Base-by-base conservation (phyloP, 2,329 filamentous ascomycete species). In the Didymella pomorum region DNA sequence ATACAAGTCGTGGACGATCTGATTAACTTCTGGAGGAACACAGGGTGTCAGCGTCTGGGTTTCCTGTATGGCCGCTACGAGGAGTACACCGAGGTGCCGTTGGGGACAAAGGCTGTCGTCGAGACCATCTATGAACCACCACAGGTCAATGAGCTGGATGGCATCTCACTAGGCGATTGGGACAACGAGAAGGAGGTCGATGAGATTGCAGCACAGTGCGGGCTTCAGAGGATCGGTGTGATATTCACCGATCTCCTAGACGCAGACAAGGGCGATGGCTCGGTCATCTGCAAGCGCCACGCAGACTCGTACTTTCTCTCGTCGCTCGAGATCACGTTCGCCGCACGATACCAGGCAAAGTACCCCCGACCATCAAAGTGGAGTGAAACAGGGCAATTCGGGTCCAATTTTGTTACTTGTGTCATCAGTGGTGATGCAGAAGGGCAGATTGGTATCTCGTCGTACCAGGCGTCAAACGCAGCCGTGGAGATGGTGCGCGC, bases 111-210 rank as follows among this genome's bases (percentile, higher is more conserved):
- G 79, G 94, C 94, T 16, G 87, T 99, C 1, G 93, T 99, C 0
- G 93, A 99, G 79, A 94, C 93, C 39, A 97, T 99, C 64, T 99
- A 97, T 70, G 95, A 99, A 74, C 92, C 93, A 4, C 95, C 95
- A 2, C 95, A 99, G 74, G 81, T 94, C 33, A 89, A 93, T 67
- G 95, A 99, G 77, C 73, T 89, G 14, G 95, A 99, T 71, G 95
- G 95, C 1, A 86, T 98, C 45, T 93, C 93, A 0, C 80, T 97
- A 56, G 87, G 88, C 49, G 84, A 92, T 0, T 98, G 94, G 92
- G 87, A 90, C 29, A 92, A 93, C 59, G 92, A 97, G 78, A 84
- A 88, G 58, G 89, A 92, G 8, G 83, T 98, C 28, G 90, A 96
- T 59, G 86, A 90, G 52, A 82, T 97, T 7, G 95, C 95, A 25